Conservation (phyloP, 805 yeast species). For the Lipomyces starkeyi region DNA sequence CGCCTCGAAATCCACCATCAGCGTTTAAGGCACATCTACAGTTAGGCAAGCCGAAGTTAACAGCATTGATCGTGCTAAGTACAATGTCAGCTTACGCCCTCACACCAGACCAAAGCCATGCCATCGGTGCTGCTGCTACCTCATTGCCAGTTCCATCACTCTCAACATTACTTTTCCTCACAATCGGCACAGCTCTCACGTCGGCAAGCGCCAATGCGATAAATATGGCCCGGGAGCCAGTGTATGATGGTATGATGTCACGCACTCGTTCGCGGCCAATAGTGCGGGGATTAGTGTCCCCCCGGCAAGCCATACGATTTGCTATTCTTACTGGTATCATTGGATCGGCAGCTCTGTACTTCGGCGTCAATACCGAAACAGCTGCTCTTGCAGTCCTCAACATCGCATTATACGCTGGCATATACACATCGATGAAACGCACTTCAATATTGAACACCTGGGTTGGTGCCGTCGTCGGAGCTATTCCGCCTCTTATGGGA, state of each 20-base stretch:
- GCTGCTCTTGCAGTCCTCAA: conserved; percentile 80
- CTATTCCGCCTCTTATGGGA: conserved; percentile 98
- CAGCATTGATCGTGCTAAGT: conserved; percentile 85
- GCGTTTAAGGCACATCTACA: conserved; percentile 58
- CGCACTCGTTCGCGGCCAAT: conserved; percentile 90
- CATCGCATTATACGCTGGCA: conserved; percentile 84
- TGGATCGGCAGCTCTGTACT: conserved; percentile 71
- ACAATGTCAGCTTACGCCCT: conserved; percentile 93
- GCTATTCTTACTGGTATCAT: conserved; percentile 74
- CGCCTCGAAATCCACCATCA: conserved; percentile 20
- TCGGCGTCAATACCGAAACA: conserved; percentile 87
- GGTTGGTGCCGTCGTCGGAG: conserved; percentile 99
- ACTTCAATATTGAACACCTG: conserved; percentile 87
- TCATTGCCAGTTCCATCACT: conserved; percentile 49
- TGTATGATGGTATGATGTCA: conserved; percentile 82
- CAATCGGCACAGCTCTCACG: conserved; percentile 83
- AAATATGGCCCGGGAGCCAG: conserved; percentile 96
- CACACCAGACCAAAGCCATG: conserved; percentile 70
- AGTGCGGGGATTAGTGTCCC: conserved; percentile 77
- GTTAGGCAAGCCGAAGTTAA: conserved; percentile 87
- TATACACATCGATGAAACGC: conserved; percentile 89
- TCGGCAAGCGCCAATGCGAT: conserved; percentile 97
- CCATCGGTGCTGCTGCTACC: conserved; percentile 12
- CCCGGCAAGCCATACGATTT: conserved; percentile 78
- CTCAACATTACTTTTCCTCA: conserved; percentile 69